A percentile compares a stretch with the other conserved stretches of the same genome.
Evolutionary conservation across 495 filamentous ascomycete species (phyloP).

Genomic region (Pseudomonodictys pantanalensis): DNA sequence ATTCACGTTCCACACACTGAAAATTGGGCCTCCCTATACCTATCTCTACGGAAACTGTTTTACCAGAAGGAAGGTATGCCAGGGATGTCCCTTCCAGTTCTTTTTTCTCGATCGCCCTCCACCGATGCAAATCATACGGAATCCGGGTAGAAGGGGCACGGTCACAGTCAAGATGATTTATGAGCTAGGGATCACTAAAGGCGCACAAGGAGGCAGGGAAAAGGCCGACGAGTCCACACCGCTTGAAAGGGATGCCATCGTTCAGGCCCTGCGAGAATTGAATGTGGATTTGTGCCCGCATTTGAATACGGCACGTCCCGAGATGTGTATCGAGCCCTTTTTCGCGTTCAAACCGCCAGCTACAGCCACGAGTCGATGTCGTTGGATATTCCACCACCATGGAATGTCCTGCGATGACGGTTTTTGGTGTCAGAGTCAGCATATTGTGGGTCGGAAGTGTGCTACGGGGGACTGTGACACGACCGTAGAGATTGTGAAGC

Average conservation of each 20-base stretch:
- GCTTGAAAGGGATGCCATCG: too few relatives aligned
- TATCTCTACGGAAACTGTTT: not conserved
- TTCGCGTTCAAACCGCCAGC: too few relatives aligned
- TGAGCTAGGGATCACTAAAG: not conserved
- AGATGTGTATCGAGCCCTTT: not conserved
- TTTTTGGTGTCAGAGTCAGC: too few relatives aligned
- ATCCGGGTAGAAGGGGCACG: not conserved
- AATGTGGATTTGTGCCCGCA: not conserved
- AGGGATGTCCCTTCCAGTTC: too few relatives aligned
- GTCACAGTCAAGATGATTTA: not conserved
- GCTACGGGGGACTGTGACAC: too few relatives aligned
- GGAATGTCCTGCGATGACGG: too few relatives aligned
- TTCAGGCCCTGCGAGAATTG: too few relatives aligned
- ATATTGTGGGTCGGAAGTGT: too few relatives aligned
- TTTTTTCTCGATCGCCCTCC: not conserved
- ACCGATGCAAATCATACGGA: not conserved
- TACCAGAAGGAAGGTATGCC: not conserved
- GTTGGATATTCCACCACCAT: too few relatives aligned
- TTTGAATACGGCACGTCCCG: not conserved
- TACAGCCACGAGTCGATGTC: too few relatives aligned
- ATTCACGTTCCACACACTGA: not conserved
- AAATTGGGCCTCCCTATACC: not conserved
- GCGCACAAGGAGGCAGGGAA: not conserved
- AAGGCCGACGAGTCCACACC: too few relatives aligned
- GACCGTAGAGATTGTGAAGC: too few relatives aligned